phyloP scores from a whole-genome alignment of 2,329 filamentous ascomycete species.

The Talaromyces piceae region DNA sequence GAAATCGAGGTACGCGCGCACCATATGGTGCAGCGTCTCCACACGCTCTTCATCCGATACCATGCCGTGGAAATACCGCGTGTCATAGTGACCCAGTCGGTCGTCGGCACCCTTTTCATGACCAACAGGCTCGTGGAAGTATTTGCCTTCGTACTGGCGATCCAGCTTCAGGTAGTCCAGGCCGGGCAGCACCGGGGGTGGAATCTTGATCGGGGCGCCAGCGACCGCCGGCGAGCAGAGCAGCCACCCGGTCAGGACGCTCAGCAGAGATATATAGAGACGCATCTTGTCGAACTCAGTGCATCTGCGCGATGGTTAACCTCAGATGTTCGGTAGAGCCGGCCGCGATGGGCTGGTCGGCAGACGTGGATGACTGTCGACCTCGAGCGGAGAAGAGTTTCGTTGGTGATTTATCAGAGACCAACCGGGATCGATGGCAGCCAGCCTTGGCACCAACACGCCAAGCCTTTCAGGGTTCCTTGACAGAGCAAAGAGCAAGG shows the following conservation, averaged over 20 bases:
- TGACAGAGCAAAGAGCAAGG: no score
- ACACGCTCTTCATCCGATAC: slow-evolving; percentile 60
- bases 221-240: slow-evolving; percentile 5
- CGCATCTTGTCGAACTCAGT: not conserved
- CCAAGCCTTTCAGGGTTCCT: not conserved
- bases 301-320: no score
- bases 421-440: not conserved
- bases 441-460: not conserved
- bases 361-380: no score
- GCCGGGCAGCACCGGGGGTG: slow-evolving; percentile 6
- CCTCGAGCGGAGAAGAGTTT: no score
- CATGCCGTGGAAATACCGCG: slow-evolving; percentile 57
- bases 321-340: no score
- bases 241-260: not conserved
- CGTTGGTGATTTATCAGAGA: no score
- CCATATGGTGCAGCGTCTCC: slow-evolving; percentile 60
- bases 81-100: slow-evolving; percentile 65
- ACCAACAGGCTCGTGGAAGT: slow-evolving; percentile 54
- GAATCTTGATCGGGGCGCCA: not conserved
- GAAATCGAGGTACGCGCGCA: slow-evolving; percentile 65
- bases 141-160: slow-evolving; percentile 43
- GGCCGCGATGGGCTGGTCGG: no score
- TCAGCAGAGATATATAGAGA: not conserved
- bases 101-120: slow-evolving; percentile 42
- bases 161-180: slow-evolving; percentile 5